Evolutionary conservation across 139 green algal species (phyloP).

Genomic region (Chlamydomonas incerta): DNA sequence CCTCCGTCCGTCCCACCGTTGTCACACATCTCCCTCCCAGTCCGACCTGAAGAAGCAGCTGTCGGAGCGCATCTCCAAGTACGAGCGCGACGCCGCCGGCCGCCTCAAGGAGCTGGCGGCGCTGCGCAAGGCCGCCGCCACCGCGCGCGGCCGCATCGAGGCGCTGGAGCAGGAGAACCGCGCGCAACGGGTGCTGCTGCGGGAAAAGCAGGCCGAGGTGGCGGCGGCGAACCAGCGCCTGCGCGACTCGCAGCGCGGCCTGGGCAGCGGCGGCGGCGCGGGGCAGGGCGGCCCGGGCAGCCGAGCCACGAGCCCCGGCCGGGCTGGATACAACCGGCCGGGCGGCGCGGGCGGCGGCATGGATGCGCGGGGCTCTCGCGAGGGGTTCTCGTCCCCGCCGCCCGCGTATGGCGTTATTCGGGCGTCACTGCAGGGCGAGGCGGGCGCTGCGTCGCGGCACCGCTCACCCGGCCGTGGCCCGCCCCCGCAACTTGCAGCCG

Average conservation of each 20-base stretch:
- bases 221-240: slow-evolving; percentile 8
- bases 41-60: slow-evolving; percentile 38
- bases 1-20: too few species aligned
- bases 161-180: slow-evolving; percentile 43
- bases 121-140: slow-evolving; percentile 20
- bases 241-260: neutral
- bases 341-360: too few species aligned
- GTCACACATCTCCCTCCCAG: neutral
- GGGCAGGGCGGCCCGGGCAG: too few species aligned
- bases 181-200: slow-evolving; percentile 31
- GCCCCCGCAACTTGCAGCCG: too few species aligned
- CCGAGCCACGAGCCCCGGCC: slow-evolving; percentile 1
- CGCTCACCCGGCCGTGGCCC: too few species aligned
- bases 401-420: too few species aligned
- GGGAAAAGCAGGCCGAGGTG: slow-evolving; percentile 38
- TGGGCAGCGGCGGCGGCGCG: neutral
- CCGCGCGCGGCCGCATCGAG: slow-evolving; percentile 10
- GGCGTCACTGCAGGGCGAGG: too few species aligned
- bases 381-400: too few species aligned
- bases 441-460: too few species aligned
- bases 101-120: slow-evolving; percentile 32
- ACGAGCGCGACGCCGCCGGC: slow-evolving; percentile 32
- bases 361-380: too few species aligned
- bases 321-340: neutral
- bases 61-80: slow-evolving; percentile 5